Evolutionary conservation across 257 asterid species (phyloP), one percentile per base, ranked within the genome.

Genomic region (Fraxinus americana): DNA sequence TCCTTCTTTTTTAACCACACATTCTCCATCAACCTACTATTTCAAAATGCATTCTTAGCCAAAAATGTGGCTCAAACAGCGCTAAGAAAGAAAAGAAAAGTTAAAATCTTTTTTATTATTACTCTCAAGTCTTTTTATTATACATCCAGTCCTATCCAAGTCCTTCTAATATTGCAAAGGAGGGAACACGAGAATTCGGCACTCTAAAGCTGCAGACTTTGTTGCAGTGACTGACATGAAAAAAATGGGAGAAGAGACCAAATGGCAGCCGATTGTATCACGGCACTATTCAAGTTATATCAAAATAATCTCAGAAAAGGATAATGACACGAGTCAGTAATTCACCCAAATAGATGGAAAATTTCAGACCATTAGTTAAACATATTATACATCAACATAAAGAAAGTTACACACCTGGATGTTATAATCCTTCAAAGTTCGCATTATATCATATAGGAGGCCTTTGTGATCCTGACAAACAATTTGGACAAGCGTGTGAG

Each of bases 391-490:
- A 61, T 61, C 34, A 25, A 61, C 21, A 61, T 2, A 61, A 29
- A 1, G 34, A 61, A 61, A 61, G 17, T 21, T 21, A 61, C 16
- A 14, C 68, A 87, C 91, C 89, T 72, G 87, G 82, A 82, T 83
- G 75, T 80, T 83, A 69, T 81, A 85, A 78, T 88, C 91, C 86
- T 88, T 88, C 78, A 85, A 82, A 14, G 89, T 88, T 50, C 82
- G 80, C 79, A 88, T 83, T 48, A 88, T 83, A 79, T 88, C 91
- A 71, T 88, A 88, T 59, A 88, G 78, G 79, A 88, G 85, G 52
- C 84, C 91, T 76, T 88, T 88, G 75, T 88, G 91, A 78, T 88
- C 88, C 72, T 57, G 72, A 69, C 91, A 85, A 78, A 80, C 85
- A 81, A 88, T 85, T 80, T 88, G 89, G 69, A 88, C 88, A 74